phyloP scores from a whole-genome alignment of 148 eudicot species.

The Vaccinium corymbosum region DNA sequence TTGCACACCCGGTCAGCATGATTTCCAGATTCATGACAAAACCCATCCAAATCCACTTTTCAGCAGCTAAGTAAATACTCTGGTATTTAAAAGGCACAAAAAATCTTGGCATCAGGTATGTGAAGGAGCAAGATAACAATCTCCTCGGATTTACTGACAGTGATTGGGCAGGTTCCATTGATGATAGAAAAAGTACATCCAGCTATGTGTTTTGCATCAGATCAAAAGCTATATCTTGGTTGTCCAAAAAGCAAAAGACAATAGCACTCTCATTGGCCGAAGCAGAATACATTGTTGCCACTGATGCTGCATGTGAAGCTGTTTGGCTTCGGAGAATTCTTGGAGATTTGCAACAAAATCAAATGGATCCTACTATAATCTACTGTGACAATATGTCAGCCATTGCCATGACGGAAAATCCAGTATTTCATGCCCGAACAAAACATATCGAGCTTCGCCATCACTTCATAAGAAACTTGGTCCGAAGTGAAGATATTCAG shows the following conservation, averaged over 20 bases:
- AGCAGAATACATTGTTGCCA: constrained; percentile 5
- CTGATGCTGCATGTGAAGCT: neutral
- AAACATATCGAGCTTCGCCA: no score
- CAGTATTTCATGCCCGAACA: no score
- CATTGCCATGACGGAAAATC: no score
- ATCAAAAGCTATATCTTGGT: neutral
- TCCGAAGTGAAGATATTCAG: no score
- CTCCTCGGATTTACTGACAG: neutral
- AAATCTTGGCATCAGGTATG: neutral
- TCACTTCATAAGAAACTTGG: no score
- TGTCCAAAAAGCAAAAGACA: neutral
- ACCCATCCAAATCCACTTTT: neutral
- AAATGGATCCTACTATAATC: neutral
- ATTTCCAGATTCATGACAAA: neutral
- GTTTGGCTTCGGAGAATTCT: constrained; percentile 10
- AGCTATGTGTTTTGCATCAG: neutral
- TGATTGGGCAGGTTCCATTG: constrained; percentile 6
- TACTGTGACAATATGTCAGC: constrained; percentile 8
- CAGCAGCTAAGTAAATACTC: neutral
- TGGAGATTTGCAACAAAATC: neutral
- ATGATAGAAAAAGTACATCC: constrained; percentile 1
- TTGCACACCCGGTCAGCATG: no score
- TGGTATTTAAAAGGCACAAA: neutral
- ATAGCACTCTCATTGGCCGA: neutral
- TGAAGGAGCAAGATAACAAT: neutral